Evolutionary conservation across 345 rosid species (phyloP), one percentile per base, ranked within the genome.

Genomic region (Stellera chamaejasme): DNA sequence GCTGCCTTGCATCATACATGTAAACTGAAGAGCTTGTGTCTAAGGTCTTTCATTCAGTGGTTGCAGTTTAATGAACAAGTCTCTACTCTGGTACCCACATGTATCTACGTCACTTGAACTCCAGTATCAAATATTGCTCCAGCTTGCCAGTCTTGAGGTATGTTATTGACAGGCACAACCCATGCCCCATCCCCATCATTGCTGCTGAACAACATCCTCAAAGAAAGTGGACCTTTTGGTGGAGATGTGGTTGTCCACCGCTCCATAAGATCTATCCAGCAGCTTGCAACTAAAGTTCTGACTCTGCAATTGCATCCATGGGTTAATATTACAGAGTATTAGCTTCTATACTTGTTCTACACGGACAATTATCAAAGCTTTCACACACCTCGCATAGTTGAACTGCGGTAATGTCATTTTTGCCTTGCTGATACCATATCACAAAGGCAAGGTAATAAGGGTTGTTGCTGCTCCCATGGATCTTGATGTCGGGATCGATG

Each of bases 51-150:
- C n/a, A 44, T 52, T 52, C 26, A 19, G 14, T 41, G 15, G 8
- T 51, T 1, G 19, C 43, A 36, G 11, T 57, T 49, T 25, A 56
- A 50, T 44, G 56, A 43, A 57, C 23, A 15, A 27, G 16, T 8
- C 9, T 8, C 48, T 15, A 46, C 32, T 36, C 47, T 48, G 27
- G 45, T 16, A 32, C 39, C 39, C 9, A 23, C 47, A 39, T 47
- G 23, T 16, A 15, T 36, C 67, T 66, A 66, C 13, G 26, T 62
- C 13, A 82, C 63, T 71, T 82, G 92, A 15, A 72, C 67, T 54
- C 92, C 85, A 5, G 88, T 79, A 59, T 84, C 85, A 45, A 82
- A 82, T 48, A 80, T 68, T 50, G 65, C 70, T 59, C 92, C 92
- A 9, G 79, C 76, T 71, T 76, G 77, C 92, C 92, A 84, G 64